Evolutionary conservation across 2,329 filamentous ascomycete genomes (phyloP), one percentile per base, ranked within the genome.

Genomic region (Nothophoma quercina): DNA sequence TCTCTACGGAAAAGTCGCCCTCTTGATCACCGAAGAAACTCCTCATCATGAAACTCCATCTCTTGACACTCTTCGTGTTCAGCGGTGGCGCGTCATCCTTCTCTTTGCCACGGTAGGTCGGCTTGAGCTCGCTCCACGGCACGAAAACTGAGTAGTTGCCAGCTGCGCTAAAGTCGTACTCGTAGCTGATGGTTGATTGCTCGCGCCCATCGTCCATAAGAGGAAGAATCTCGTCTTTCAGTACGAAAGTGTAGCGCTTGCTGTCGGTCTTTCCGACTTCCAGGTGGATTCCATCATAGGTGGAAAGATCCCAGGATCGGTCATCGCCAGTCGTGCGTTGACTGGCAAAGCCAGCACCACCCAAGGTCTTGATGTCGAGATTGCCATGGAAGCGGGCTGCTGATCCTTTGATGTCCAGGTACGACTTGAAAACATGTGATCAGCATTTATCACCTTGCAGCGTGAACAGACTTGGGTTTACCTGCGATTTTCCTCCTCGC

Each of bases 291-390:
- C 88, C 89, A 36, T 85, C 80, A 62, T 86, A 88, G 9, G 62
- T 67, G 1, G 81, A 82, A 7, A 95, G 74, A 63, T 95, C 83
- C 82, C 88, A 89, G 19, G 75, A 75, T 12, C 80, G 74, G 30
- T 81, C 75, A 7, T 85, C 83, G 30, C 73, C 74, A 3, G 79
- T 81, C 4, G 88, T 91, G 38, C 88, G 83, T 70, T 93, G 91
- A 4, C 87, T 90, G 8, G 90, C 90, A 68, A 96, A 95, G 5
- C 91, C 91, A 1, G 91, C 90, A 23, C 89, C 90, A 21, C 90
- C 90, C 0, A 95, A 84, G 0, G 89, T 85, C 45, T 81, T 82
- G 58, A 88, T 91, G 74, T 95, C 90, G 16, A 95, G 81, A 19
- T 79, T 78, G 2, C 91, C 90, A 58, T 84, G 76, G 75, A 93